A percentile compares a stretch with the other conserved stretches of the same genome.
phyloP scores from a whole-genome alignment of 345 rosid species.

The Punica granatum region DNA sequence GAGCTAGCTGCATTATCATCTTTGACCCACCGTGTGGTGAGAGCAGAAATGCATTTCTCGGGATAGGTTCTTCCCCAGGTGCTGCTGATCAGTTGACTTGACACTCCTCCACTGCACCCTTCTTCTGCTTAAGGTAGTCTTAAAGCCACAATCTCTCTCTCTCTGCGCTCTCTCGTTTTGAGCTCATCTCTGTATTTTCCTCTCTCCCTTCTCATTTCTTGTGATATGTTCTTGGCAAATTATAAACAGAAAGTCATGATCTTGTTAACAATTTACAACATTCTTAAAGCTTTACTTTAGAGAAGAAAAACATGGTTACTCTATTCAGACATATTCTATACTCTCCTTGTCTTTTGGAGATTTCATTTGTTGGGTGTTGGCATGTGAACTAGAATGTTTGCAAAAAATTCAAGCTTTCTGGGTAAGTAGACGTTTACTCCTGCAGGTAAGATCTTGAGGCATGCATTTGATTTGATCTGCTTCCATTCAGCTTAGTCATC shows the following conservation, averaged over 20 bases:
- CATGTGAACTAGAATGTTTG: neutral
- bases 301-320: neutral
- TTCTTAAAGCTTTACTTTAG: neutral
- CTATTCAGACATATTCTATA: too few relatives aligned
- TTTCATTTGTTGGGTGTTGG: neutral
- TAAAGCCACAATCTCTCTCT: neutral
- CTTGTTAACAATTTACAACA: neutral
- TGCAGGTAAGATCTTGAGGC: neutral
- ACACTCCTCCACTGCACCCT: neutral
- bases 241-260: neutral
- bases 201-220: neutral
- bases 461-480: constrained; percentile 2
- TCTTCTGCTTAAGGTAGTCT: neutral
- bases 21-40: neutral
- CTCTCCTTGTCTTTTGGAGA: too few relatives aligned
- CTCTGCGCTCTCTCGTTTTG: too few relatives aligned
- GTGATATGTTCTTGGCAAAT: neutral
- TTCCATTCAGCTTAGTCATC: neutral
- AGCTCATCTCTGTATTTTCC: neutral
- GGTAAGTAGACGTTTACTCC: neutral
- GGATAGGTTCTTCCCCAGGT: neutral
- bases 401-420: neutral
- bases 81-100: neutral
- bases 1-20: neutral
- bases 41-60: neutral